Evolutionary conservation across 177 flowering plant genomes (phyloP), one percentile per base, ranked within the genome.

Genomic region (Vitis hybrid): DNA sequence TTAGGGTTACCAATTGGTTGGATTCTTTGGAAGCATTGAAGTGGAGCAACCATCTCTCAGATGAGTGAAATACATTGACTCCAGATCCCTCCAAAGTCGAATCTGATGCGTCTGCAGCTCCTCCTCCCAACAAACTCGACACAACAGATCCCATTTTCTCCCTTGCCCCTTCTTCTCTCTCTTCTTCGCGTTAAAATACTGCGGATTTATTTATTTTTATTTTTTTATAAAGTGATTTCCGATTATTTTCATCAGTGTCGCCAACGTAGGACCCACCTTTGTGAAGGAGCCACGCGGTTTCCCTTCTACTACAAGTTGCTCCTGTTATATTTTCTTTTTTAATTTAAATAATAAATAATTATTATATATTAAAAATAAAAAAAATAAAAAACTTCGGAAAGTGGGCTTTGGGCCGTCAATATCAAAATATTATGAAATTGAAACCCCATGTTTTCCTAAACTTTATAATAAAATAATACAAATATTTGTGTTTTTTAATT

Each of bases 21-120:
- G 90, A 67, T 14, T 77, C 75, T 70, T 90, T 84, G 72, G 45
- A 1, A 59, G 73, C 16, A 26, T 91, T 77, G 79, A 86, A 83
- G 81, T 89, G 88, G 66, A 81, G 83, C 76, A 73, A 81, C 94
- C 94, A 91, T 16, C 81, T 57, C 2, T 74, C 69, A 1, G 84
- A 34, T 10, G 92, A 87, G 75, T 89, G 89, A 66, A 89, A 86
- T 0, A 80, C 26, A 1, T 53, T 26, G 34, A 89, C 73, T 14
- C 73, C 80, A 26, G 90, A 77, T 15, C 78, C 22, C 71, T 71
- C 82, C 18, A 78, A 65, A 12, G 68, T 3, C 2, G 63, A 11
- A 3, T 12, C 56, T 0, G 10, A 73, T 49, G 7, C 76, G 22
- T 61, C 73, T 39, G 75, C 72, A 3, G 65, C 67, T 3, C 15